These are phyloP conservation scores for Penicillium atrosanguineum DNA, from an alignment of 495 filamentous ascomycete genomes.

Conservation along the genomic window DNA sequence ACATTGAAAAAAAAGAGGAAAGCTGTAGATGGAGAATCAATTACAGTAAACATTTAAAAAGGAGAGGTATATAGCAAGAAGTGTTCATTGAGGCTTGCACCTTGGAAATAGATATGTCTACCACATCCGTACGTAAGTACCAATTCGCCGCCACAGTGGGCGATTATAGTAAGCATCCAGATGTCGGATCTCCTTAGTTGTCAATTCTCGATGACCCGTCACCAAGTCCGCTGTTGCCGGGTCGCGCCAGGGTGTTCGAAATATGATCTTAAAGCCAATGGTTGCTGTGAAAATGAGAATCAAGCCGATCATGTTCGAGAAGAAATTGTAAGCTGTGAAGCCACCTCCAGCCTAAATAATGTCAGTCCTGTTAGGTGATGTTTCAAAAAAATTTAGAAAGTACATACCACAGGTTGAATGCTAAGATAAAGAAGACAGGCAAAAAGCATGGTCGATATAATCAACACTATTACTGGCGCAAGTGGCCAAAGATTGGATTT, in stretches of 20 bases:
- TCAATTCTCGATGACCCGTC: constrained; percentile 17
- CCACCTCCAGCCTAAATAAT: too few relatives aligned
- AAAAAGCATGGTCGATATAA: not conserved
- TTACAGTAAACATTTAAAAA: too few relatives aligned
- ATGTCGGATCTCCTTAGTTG: constrained; percentile 18
- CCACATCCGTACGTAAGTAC: constrained; percentile 24
- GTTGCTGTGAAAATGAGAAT: not conserved
- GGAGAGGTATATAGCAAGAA: too few relatives aligned
- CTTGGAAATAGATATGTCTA: too few relatives aligned
- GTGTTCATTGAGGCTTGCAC: too few relatives aligned
- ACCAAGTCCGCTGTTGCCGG: constrained; percentile 22
- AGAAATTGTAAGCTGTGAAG: constrained; percentile 11
- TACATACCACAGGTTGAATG: not conserved
- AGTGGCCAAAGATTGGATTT: constrained; percentile 29
- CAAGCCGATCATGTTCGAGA: constrained; percentile 11
- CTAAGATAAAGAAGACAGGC: not conserved
- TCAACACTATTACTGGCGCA: constrained; percentile 20
- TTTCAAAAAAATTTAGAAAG: too few relatives aligned
- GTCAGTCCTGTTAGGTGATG: too few relatives aligned
- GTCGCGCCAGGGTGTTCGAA: constrained; percentile 19
- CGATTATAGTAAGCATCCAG: constrained; percentile 23
- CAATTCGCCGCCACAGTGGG: constrained; percentile 20
- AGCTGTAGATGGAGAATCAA: too few relatives aligned
- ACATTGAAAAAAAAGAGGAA: too few relatives aligned
- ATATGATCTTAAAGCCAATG: constrained; percentile 21